A percentile compares a stretch with the other conserved stretches of the same genome.
Conservation (phyloP, 2,329 filamentous ascomycete genomes). For the Aschersonia sp. region DNA sequence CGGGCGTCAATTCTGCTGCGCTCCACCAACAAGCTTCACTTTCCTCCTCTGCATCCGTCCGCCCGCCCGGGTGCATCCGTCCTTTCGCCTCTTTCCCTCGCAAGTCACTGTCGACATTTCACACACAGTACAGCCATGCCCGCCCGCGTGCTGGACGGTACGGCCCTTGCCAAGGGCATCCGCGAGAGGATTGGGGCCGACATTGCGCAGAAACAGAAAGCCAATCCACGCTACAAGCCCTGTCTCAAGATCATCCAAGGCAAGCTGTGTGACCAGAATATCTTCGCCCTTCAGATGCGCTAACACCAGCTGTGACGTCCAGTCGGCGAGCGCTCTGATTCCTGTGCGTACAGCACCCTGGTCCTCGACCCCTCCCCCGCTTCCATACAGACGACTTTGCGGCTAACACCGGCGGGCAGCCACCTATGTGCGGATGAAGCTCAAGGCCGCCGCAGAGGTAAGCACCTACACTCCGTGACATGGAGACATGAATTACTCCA, state of each 20-base stretch:
- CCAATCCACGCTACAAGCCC: slow-evolving; percentile 78
- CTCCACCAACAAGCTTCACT: neutral
- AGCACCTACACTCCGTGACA: neutral
- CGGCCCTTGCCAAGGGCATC: slow-evolving; percentile 82
- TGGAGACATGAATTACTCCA: slow-evolving; percentile 1
- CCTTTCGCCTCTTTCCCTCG: neutral
- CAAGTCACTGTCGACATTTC: slow-evolving; percentile 17
- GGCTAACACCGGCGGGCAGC: slow-evolving; percentile 23
- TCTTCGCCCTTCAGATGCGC: slow-evolving; percentile 1
- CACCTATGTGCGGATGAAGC: slow-evolving; percentile 99
- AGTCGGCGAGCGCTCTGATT: slow-evolving; percentile 91
- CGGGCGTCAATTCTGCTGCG: neutral
- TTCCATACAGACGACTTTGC: neutral
- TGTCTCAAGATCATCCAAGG: slow-evolving; percentile 91
- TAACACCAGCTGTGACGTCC: slow-evolving; percentile 4
- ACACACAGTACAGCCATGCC: slow-evolving; percentile 53
- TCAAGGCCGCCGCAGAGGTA: slow-evolving; percentile 91
- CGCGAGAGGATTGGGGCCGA: slow-evolving; percentile 67
- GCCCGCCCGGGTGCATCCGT: too few relatives aligned
- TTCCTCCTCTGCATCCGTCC: neutral
- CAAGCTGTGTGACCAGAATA: slow-evolving; percentile 23
- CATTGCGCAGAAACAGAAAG: slow-evolving; percentile 66
- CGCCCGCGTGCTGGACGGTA: slow-evolving; percentile 88
- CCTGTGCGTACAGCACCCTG: slow-evolving; percentile 37
- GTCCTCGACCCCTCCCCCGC: slow-evolving; percentile 4